Evolutionary conservation across 2,329 filamentous ascomycete genomes (phyloP), one percentile per base, ranked within the genome.

Genomic region (Epichloe sylvatica): DNA sequence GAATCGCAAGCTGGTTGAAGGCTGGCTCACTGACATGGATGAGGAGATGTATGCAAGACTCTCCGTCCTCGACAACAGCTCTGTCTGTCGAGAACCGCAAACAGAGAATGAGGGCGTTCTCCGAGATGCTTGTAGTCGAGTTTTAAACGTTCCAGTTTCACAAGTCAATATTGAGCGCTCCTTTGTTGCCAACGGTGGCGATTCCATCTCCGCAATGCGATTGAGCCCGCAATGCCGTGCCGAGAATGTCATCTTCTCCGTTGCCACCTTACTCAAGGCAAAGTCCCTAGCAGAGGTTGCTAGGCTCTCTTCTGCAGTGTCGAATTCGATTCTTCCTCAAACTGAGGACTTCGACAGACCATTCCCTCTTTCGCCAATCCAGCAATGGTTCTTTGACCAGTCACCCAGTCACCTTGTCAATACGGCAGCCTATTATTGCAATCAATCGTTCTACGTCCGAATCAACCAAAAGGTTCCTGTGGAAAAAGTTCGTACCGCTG

Each of bases 121-220:
- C 2, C 43, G 46, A 12, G 39, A 52, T 19, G 49, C 72, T 15
- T 74, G 69, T 65, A 62, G 66, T 0, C 59, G 64, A n/a, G 62
- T 72, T 0, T 61, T 75, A 11, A 65, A 68, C 43, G 51, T 70
- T 3, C 49, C 62, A 0, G 52, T 60, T 0, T 57, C 57, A 0
- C 54, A 62, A 2, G 57, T 67, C 19, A 56, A 61, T 0, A 45
- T 59, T 0, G 59, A 63, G 9, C 59, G 62, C 38, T 62, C 62
- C 41, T 71, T 73, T 44, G 60, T 70, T 13, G 54, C 57, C 4
- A 56, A 71, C 0, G 70, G 70, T 3, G 70, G 70, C 2, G 70
- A 73, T 45, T 72, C 70, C 13, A 70, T 73, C 34, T 57, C 59
- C 2, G 69, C 70, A 2, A 73, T 73, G 59, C 61, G 64, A 9